Conservation (phyloP, 768 basidiomycete species). For the Hirschioporus abietinus region DNA sequence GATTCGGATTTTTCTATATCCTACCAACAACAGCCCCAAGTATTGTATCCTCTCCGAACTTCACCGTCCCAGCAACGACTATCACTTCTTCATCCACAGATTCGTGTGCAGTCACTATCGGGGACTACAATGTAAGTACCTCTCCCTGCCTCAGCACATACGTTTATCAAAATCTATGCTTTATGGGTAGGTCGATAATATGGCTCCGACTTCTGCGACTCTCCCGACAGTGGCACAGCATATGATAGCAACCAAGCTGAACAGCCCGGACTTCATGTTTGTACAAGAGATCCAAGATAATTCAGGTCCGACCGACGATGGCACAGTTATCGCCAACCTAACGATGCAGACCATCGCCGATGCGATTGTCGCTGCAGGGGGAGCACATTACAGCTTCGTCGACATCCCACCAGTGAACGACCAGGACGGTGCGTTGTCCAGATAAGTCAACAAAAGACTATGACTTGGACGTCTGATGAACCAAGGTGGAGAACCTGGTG, state of each 20-base stretch:
- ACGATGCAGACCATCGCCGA: slow-evolving; percentile 45
- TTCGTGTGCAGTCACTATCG: slow-evolving; percentile 43
- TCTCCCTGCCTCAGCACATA: slow-evolving; percentile 1
- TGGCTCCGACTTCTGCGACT: slow-evolving; percentile 44
- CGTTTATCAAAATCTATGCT: background rate
- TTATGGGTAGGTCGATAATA: slow-evolving; percentile 45
- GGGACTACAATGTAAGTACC: slow-evolving; percentile 53
- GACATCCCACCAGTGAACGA: slow-evolving; percentile 48
- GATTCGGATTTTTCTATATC: slow-evolving; percentile 50
- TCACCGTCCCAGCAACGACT: slow-evolving; percentile 32
- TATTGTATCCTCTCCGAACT: slow-evolving; percentile 34
- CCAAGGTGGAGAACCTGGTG: slow-evolving; percentile 45
- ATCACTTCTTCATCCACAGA: slow-evolving; percentile 28
- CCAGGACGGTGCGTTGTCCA: slow-evolving; percentile 36
- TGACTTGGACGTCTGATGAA: background rate
- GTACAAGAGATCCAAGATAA: slow-evolving; percentile 66
- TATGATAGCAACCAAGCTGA: slow-evolving; percentile 42
- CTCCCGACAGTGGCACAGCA: slow-evolving; percentile 47
- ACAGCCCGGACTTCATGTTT: slow-evolving; percentile 54
- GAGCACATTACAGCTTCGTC: slow-evolving; percentile 38
- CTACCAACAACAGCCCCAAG: slow-evolving; percentile 51
- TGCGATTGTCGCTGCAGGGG: slow-evolving; percentile 36
- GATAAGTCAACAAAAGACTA: background rate
- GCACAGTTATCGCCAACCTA: slow-evolving; percentile 45
- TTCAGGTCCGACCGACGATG: slow-evolving; percentile 46